These are phyloP conservation scores for Conoideocrella luteorostrata DNA, from an alignment of 2,329 filamentous ascomycete genomes.

Conservation along the genomic window DNA sequence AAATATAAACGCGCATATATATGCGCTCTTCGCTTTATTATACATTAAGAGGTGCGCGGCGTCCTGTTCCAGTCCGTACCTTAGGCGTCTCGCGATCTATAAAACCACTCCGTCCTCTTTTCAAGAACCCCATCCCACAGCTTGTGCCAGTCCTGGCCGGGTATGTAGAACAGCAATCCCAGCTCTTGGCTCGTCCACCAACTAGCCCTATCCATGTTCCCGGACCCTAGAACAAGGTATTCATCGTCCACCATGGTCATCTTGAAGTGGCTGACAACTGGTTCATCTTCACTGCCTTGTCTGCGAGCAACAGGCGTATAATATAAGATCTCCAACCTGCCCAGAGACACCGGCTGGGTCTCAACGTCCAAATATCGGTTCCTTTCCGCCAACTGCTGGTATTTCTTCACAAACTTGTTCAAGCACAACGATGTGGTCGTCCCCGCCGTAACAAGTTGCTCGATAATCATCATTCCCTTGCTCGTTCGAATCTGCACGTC, in stretches of 20 bases:
- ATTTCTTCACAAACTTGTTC: conserved; percentile 48
- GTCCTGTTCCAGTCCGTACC: too few species aligned
- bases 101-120: conserved; percentile 24
- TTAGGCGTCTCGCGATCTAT: conserved; percentile 2
- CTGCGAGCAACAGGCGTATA: conserved; percentile 38
- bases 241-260: conserved; percentile 65
- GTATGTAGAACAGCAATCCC: conserved; percentile 54
- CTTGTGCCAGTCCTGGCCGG: conserved; percentile 27
- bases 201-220: conserved; percentile 78
- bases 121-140: conserved; percentile 34
- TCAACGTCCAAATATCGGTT: conserved; percentile 30
- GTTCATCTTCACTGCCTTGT: conserved; percentile 40
- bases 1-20: too few species aligned
- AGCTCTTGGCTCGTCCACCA: conserved; percentile 86
- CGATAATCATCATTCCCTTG: conserved; percentile 65
- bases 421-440: conserved; percentile 66
- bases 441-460: conserved; percentile 74
- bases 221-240: conserved; percentile 66
- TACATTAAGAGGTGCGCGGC: too few species aligned
- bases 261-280: conserved; percentile 72
- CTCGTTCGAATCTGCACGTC: conserved; percentile 63
- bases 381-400: conserved; percentile 29
- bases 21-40: too few species aligned
- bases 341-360: conserved; percentile 33
- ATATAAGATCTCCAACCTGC: conserved; percentile 52